These are phyloP conservation scores for Mimosa bimucronata DNA, from an alignment of 306 rosid genomes.

Conservation along the genomic window DNA sequence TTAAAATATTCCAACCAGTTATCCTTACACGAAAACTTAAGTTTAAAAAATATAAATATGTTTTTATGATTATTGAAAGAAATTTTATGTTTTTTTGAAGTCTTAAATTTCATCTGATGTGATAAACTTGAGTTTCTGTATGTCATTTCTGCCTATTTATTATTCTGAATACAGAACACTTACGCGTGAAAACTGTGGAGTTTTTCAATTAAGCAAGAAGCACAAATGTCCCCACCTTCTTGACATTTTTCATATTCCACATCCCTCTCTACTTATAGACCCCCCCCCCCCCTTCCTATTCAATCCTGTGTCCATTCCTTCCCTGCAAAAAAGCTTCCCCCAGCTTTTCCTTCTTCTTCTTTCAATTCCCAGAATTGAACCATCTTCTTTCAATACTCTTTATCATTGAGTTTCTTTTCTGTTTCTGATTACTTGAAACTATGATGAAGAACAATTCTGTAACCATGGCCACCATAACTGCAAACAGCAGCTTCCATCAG, in stretches of 20 bases:
- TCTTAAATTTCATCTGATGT: no score
- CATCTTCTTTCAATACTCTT: conserved; percentile 30
- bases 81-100: no score
- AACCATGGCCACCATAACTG: conserved; percentile 50
- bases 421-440: conserved; percentile 31
- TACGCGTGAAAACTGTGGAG: conserved; percentile 28
- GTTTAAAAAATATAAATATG: no score
- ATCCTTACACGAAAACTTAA: no score
- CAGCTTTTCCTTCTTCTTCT: conserved; percentile 24
- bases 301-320: conserved; percentile 24
- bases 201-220: conserved; percentile 35
- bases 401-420: conserved; percentile 26
- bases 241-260: conserved; percentile 45
- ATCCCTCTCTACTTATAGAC: conserved; percentile 50
- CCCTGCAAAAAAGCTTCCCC: conserved; percentile 11
- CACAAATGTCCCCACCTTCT: conserved; percentile 55
- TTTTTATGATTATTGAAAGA: no score
- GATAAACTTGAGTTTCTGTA: no score
- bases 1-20: no score
- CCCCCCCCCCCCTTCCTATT: conserved; percentile 31
- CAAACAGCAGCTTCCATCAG: conserved; percentile 40
- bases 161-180: no score
- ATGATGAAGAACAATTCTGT: conserved; percentile 17
- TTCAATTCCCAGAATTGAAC: conserved; percentile 10
- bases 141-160: no score